Conservation (phyloP, 768 basidiomycete species). For the Agaricus sinodeliciosus region DNA sequence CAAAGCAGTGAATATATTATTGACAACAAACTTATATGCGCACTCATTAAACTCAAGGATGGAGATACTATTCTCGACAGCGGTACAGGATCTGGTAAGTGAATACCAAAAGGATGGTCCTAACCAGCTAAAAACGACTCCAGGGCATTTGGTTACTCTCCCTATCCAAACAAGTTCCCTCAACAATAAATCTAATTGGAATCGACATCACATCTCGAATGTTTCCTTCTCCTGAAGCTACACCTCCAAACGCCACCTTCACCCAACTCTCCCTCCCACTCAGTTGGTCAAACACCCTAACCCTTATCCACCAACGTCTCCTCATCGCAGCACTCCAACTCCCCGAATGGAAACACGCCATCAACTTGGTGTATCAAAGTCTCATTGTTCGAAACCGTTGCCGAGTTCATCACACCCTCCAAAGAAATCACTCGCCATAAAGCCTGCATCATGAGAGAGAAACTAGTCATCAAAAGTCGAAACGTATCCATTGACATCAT, state of each 20-base stretch:
- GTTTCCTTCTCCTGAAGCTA: slow-evolving; percentile 5
- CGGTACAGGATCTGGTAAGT: slow-evolving; percentile 9
- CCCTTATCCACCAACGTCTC: slow-evolving; percentile 11
- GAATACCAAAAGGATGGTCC: not conserved
- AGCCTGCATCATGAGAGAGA: not conserved
- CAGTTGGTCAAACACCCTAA: slow-evolving; percentile 7
- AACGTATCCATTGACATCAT: slow-evolving; percentile 3
- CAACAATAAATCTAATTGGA: slow-evolving; percentile 12
- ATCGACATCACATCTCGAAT: slow-evolving; percentile 17
- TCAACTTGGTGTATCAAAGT: slow-evolving; percentile 7
- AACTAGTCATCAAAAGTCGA: not conserved
- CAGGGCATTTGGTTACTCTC: slow-evolving; percentile 20
- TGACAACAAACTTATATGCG: slow-evolving; percentile 8
- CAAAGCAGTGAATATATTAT: not conserved
- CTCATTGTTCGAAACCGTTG: not conserved
- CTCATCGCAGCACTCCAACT: slow-evolving; percentile 4
- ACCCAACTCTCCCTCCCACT: not conserved
- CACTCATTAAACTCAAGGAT: slow-evolving; percentile 8
- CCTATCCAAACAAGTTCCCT: slow-evolving; percentile 9
- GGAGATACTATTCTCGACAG: slow-evolving; percentile 9
- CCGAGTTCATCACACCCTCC: not conserved
- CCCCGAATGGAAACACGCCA: slow-evolving; percentile 5
- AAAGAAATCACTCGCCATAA: not conserved
- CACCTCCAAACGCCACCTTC: slow-evolving; percentile 6
- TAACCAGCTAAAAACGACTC: not conserved